Percentiles rank a stretch among this genome's conserved stretches.
Evolutionary conservation across 2,329 filamentous ascomycete species (phyloP).

Genomic region (Claviceps paspali): DNA sequence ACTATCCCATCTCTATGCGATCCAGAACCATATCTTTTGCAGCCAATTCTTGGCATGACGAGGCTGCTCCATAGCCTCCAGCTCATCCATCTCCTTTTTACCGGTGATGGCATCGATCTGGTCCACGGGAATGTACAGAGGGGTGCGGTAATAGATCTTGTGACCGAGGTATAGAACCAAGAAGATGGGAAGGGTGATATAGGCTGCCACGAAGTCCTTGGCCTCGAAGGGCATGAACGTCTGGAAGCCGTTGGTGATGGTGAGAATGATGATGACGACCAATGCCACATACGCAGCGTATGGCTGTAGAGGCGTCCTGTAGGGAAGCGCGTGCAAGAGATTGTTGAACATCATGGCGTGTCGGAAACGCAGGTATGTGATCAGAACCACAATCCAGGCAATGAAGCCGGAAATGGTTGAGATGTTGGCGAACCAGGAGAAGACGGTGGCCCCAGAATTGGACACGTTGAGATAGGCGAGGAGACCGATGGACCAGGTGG

Average conservation of each 20-base stretch:
- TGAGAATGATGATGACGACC: slow-evolving; percentile 42
- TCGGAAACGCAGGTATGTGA: slow-evolving; percentile 45
- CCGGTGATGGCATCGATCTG: slow-evolving; percentile 43
- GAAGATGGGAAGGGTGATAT: slow-evolving; percentile 48
- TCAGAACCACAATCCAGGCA: slow-evolving; percentile 42
- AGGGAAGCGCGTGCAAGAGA: slow-evolving; percentile 35
- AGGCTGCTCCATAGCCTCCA: slow-evolving; percentile 31
- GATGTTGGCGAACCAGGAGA: slow-evolving; percentile 58
- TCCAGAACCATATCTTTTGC: slow-evolving; percentile 41
- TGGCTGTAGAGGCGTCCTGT: slow-evolving; percentile 37
- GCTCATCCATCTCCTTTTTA: slow-evolving; percentile 46
- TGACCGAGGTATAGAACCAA: slow-evolving; percentile 44
- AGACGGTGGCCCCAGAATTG: slow-evolving; percentile 45
- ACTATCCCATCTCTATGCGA: slow-evolving; percentile 23
- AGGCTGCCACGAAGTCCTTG: slow-evolving; percentile 48
- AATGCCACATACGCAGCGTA: slow-evolving; percentile 50
- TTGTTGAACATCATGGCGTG: slow-evolving; percentile 37
- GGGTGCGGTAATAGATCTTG: slow-evolving; percentile 34
- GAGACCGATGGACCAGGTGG: slow-evolving; percentile 43
- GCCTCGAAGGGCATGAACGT: slow-evolving; percentile 57
- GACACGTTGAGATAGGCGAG: slow-evolving; percentile 57
- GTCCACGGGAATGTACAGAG: slow-evolving; percentile 23
- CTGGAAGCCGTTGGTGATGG: slow-evolving; percentile 60
- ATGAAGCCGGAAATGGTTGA: slow-evolving; percentile 47
- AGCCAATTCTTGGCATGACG: slow-evolving; percentile 34